A percentile compares a stretch with the other conserved stretches of the same genome.
Evolutionary conservation across 805 yeast species (phyloP).

Genomic region (Metschnikowia kofuensis): DNA sequence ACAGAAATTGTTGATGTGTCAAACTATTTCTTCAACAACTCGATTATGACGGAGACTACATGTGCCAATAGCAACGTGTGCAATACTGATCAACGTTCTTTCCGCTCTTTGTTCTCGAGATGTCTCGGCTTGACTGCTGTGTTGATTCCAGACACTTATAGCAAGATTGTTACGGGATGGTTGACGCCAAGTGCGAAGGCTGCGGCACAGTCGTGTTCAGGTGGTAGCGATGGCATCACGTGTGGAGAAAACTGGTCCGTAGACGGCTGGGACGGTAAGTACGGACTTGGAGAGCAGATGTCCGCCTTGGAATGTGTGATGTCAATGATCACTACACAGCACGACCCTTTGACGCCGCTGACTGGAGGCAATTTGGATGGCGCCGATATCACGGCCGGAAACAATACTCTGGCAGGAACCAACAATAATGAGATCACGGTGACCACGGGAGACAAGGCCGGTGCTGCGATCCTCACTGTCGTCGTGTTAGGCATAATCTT

Average conservation of each 20-base stretch:
- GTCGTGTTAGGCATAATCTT: conserved; percentile 57
- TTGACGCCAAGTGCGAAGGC: conserved; percentile 52
- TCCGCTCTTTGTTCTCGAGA: conserved; percentile 67
- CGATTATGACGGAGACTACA: conserved; percentile 58
- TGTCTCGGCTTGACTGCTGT: conserved; percentile 56
- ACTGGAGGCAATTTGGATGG: conserved; percentile 18
- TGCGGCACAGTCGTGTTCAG: conserved; percentile 69
- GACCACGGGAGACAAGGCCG: conserved; percentile 57
- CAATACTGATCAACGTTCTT: conserved; percentile 74
- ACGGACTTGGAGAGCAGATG: conserved; percentile 81
- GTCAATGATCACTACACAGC: conserved; percentile 20
- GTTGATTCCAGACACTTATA: conserved; percentile 49
- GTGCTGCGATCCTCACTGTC: conserved; percentile 87
- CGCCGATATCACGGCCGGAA: conserved; percentile 31
- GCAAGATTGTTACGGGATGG: conserved; percentile 28
- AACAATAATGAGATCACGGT: conserved; percentile 47
- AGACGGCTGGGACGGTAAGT: conserved; percentile 59
- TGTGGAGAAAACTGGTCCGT: conserved; percentile 70
- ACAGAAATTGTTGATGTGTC: conserved; percentile 37
- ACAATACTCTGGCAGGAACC: conserved; percentile 19
- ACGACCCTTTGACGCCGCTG: conserved; percentile 22
- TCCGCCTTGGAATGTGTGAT: conserved; percentile 61
- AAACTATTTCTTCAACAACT: conserved; percentile 34
- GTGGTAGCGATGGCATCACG: conserved; percentile 83
- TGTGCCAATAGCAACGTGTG: conserved; percentile 55